A percentile compares a stretch with the other conserved stretches of the same genome.
These are phyloP conservation scores for Dendrocalamus sinicus DNA, from an alignment of 176 grass and related monocot species.

Conservation along the genomic window DNA sequence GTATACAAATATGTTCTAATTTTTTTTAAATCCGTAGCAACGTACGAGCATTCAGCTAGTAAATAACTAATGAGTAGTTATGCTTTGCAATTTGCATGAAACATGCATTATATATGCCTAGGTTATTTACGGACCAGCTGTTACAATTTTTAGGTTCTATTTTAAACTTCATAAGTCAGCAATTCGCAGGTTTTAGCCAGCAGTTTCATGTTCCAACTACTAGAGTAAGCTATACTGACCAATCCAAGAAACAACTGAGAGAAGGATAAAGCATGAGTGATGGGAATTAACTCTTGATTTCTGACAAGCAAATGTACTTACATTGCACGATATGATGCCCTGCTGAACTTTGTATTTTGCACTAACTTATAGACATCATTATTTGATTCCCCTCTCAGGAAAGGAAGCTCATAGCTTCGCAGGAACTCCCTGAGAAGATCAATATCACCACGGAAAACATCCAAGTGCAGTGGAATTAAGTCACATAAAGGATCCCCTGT, in stretches of 20 bases:
- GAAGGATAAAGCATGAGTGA: neutral
- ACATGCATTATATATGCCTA: neutral
- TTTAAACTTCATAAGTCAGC: neutral
- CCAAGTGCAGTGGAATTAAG: slow-evolving; percentile 89
- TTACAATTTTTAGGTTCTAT: neutral
- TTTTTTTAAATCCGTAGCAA: too few species aligned
- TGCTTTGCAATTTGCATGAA: neutral
- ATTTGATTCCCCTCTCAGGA: slow-evolving; percentile 53
- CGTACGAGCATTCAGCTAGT: neutral
- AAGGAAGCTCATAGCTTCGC: slow-evolving; percentile 74
- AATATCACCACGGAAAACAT: slow-evolving; percentile 82
- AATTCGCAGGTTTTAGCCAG: neutral
- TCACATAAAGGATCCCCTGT: slow-evolving; percentile 90
- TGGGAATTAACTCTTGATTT: neutral
- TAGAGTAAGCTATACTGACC: neutral
- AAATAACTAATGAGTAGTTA: neutral
- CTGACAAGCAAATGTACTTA: slow-evolving; percentile 46
- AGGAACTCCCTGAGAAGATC: slow-evolving; percentile 76
- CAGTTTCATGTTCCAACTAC: slow-evolving; percentile 1
- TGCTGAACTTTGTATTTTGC: slow-evolving; percentile 67
- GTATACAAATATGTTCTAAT: too few species aligned
- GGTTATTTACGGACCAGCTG: neutral
- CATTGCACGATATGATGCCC: slow-evolving; percentile 75
- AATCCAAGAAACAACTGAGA: neutral
- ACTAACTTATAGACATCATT: slow-evolving; percentile 28